phyloP scores from a whole-genome alignment of 352 stramenopile species.

The Pythium scleroteichum region DNA sequence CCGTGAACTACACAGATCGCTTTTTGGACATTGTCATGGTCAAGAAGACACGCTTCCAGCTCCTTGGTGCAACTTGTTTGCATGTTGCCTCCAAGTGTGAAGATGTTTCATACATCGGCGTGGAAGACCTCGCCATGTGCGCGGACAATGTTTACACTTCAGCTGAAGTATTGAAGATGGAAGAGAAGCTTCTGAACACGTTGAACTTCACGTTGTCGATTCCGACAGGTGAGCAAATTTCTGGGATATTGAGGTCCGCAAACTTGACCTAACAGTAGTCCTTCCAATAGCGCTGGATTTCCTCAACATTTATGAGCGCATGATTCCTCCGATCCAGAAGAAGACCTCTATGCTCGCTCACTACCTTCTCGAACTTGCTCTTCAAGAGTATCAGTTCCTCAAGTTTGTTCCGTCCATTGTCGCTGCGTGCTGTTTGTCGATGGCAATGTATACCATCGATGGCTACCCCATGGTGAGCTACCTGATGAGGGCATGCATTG shows the following conservation, averaged over 20 bases:
- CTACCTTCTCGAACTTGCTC: slow-evolving; percentile 84
- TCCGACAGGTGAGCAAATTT: slow-evolving; percentile 65
- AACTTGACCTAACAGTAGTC: slow-evolving; percentile 6
- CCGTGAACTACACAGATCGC: slow-evolving; percentile 90
- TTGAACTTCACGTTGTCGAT: slow-evolving; percentile 90
- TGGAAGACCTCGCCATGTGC: slow-evolving; percentile 91
- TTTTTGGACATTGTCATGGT: slow-evolving; percentile 89
- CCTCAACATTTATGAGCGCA: slow-evolving; percentile 88
- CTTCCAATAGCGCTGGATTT: slow-evolving; percentile 77
- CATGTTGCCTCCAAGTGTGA: slow-evolving; percentile 92
- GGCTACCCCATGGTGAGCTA: slow-evolving; percentile 81
- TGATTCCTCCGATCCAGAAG: slow-evolving; percentile 82
- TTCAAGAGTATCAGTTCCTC: slow-evolving; percentile 89
- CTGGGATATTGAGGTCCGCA: too few species aligned
- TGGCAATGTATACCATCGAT: slow-evolving; percentile 85
- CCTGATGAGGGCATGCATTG: too few species aligned
- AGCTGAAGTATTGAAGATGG: slow-evolving; percentile 89
- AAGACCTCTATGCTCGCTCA: slow-evolving; percentile 88
- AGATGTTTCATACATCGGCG: slow-evolving; percentile 92
- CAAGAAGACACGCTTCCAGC: slow-evolving; percentile 87
- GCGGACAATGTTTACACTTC: slow-evolving; percentile 91
- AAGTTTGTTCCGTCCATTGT: slow-evolving; percentile 86
- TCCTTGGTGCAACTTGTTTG: slow-evolving; percentile 89
- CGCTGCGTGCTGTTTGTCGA: slow-evolving; percentile 78
- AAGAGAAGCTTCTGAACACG: slow-evolving; percentile 91